A percentile compares a stretch with the other conserved stretches of the same genome.
These are phyloP conservation scores for Thermomyces lanuginosus DNA, from an alignment of 2,329 filamentous ascomycete species.

Conservation along the genomic window DNA sequence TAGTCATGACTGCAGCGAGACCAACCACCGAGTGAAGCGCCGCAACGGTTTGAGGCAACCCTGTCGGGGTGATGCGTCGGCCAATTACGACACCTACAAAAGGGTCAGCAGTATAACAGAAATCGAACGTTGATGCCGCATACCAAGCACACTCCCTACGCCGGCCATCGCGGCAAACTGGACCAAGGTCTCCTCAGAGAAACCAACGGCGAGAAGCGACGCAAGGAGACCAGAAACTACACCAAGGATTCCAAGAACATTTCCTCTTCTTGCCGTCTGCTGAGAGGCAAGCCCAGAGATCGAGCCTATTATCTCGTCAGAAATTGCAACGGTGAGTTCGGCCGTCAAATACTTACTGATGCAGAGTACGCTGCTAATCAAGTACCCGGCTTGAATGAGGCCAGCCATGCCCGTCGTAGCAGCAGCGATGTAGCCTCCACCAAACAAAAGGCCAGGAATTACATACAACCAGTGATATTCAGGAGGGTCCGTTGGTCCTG, in stretches of 20 bases:
- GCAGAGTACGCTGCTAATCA: constrained; percentile 69
- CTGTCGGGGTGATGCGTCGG: constrained; percentile 72
- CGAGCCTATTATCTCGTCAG: constrained; percentile 31
- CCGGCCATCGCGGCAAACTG: constrained; percentile 67
- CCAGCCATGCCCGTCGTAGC: constrained; percentile 68
- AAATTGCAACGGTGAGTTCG: neutral
- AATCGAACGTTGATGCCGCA: constrained; percentile 8
- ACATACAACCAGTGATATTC: constrained; percentile 83
- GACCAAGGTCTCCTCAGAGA: constrained; percentile 58
- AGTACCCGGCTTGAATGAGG: constrained; percentile 72
- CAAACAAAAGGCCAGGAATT: constrained; percentile 59
- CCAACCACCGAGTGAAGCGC: constrained; percentile 82
- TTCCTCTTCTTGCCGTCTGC: constrained; percentile 66
- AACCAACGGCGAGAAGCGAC: constrained; percentile 65
- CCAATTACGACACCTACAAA: constrained; percentile 53
- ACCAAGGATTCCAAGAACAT: constrained; percentile 72
- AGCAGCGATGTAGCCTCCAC: constrained; percentile 64
- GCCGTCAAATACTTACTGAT: constrained; percentile 38
- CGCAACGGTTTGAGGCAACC: constrained; percentile 76
- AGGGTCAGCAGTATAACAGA: constrained; percentile 1
- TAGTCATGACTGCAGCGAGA: constrained; percentile 73
- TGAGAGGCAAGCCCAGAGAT: constrained; percentile 70
- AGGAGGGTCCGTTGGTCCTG: constrained; percentile 62
- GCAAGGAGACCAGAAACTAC: constrained; percentile 70
- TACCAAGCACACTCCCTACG: constrained; percentile 49